Percentiles rank a stretch among this genome's conserved stretches.
phyloP scores from a whole-genome alignment of 169 alveolate species.

The Babesia divergens region DNA sequence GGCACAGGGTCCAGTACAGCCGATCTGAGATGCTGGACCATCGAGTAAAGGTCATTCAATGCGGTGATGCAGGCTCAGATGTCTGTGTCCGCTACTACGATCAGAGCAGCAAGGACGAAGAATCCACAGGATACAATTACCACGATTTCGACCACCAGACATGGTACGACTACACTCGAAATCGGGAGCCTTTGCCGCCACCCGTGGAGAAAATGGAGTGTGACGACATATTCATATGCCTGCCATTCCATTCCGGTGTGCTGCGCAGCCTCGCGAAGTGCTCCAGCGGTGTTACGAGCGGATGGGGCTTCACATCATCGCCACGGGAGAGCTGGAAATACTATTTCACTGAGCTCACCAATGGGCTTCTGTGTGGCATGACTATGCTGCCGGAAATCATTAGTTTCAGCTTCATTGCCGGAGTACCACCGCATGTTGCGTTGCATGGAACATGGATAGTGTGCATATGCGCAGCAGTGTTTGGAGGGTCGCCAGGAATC shows the following conservation, averaged over 20 bases:
- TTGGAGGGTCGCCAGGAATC: conserved; percentile 80
- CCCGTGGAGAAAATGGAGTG: conserved; percentile 42
- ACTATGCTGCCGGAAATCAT: conserved; percentile 80
- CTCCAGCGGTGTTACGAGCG: conserved; percentile 29
- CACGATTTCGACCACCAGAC: conserved; percentile 64
- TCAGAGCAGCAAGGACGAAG: conserved; percentile 19
- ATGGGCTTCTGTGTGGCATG: conserved; percentile 75
- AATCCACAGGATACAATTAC: conserved; percentile 50
- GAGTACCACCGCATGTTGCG: conserved; percentile 76
- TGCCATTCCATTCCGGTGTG: conserved; percentile 49
- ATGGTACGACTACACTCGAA: conserved; percentile 63
- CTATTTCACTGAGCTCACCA: conserved; percentile 70
- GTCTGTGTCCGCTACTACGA: conserved; percentile 51
- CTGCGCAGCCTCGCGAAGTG: conserved; percentile 34
- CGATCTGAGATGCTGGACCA: neutral
- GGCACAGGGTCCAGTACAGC: no score
- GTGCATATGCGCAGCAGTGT: conserved; percentile 72
- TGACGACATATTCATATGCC: conserved; percentile 54
- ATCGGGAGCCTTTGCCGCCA: conserved; percentile 45
- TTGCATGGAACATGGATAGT: conserved; percentile 78
- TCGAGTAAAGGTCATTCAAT: conserved; percentile 36
- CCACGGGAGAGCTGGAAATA: conserved; percentile 57
- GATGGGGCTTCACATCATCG: conserved; percentile 44
- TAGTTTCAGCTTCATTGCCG: conserved; percentile 77
- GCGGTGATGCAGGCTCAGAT: conserved; percentile 44